phyloP scores from a whole-genome alignment of 257 asterid genomes.

The Lantana camara region DNA sequence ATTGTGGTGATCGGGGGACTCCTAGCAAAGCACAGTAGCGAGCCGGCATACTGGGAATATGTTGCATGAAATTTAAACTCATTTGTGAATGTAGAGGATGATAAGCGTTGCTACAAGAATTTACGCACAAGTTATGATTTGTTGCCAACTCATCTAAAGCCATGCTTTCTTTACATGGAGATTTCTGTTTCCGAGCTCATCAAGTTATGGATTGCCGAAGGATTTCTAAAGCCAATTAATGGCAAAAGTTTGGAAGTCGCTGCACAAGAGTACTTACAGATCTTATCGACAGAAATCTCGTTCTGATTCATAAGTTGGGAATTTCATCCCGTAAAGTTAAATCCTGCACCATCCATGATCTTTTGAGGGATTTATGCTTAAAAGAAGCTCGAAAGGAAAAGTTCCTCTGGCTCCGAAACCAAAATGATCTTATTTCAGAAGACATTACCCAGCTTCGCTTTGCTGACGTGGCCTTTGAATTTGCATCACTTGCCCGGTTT shows the following conservation, averaged over 20 bases:
- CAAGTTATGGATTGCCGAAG: conserved; percentile 22
- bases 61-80: conserved; percentile 16
- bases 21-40: neutral
- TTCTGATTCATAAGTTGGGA: neutral
- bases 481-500: neutral
- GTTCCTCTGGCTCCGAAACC: neutral
- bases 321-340: neutral
- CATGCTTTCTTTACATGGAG: conserved; percentile 21
- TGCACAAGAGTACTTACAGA: neutral
- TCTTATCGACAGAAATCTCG: conserved; percentile 13
- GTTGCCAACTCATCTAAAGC: conserved; percentile 15
- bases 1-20: conserved; percentile 24
- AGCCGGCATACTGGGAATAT: neutral
- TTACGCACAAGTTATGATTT: neutral
- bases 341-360: conserved; percentile 10
- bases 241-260: conserved; percentile 4
- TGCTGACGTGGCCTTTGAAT: neutral
- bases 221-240: neutral
- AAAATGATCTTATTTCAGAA: neutral
- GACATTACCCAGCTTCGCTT: conserved; percentile 20
- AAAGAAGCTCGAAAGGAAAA: neutral
- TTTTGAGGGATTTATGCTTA: conserved; percentile 11
- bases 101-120: neutral
- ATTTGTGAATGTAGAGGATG: conserved; percentile 15
- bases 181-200: neutral